A percentile compares a stretch with the other conserved stretches of the same genome.
Evolutionary conservation across 441 rosid species (phyloP).

Genomic region (Euphorbia corollata): DNA sequence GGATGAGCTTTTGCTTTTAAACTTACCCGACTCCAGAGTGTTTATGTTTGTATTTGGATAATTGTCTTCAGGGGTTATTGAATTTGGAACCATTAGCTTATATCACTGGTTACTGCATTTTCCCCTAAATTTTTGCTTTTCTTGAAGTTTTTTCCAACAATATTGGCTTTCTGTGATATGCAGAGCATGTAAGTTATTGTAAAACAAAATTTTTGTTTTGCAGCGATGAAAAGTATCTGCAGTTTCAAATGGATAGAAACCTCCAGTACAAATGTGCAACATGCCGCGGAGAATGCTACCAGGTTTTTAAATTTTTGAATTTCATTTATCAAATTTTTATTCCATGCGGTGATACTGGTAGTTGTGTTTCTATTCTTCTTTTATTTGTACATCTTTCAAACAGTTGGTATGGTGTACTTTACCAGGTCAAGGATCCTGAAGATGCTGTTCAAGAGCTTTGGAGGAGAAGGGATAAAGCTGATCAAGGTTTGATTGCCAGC

Average conservation of each 20-base stretch:
- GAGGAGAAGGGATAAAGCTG: conserved; percentile 76
- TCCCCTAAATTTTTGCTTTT: neutral
- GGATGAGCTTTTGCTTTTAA: conserved; percentile 2
- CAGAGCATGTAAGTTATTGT: conserved; percentile 10
- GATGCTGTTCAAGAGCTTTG: conserved; percentile 94
- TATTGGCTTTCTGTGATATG: neutral
- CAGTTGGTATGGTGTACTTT: conserved; percentile 5
- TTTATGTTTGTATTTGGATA: neutral
- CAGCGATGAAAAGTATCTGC: conserved; percentile 90
- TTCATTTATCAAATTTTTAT: too few relatives aligned
- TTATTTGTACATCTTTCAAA: neutral
- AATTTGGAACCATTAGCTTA: neutral
- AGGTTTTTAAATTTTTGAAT: conserved; percentile 39
- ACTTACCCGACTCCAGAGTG: neutral
- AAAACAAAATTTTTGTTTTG: conserved; percentile 24
- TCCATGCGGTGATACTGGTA: neutral
- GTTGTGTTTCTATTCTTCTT: conserved; percentile 7
- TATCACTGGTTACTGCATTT: too few relatives aligned
- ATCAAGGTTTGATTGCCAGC: conserved; percentile 68
- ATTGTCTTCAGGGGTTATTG: neutral
- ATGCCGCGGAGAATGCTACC: conserved; percentile 94
- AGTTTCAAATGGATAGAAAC: conserved; percentile 89
- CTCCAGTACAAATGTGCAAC: conserved; percentile 91
- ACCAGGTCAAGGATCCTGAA: conserved; percentile 80
- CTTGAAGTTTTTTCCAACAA: neutral